Base-by-base conservation (phyloP, 2,329 filamentous ascomycete genomes). In the Bipolaris cookei region DNA sequence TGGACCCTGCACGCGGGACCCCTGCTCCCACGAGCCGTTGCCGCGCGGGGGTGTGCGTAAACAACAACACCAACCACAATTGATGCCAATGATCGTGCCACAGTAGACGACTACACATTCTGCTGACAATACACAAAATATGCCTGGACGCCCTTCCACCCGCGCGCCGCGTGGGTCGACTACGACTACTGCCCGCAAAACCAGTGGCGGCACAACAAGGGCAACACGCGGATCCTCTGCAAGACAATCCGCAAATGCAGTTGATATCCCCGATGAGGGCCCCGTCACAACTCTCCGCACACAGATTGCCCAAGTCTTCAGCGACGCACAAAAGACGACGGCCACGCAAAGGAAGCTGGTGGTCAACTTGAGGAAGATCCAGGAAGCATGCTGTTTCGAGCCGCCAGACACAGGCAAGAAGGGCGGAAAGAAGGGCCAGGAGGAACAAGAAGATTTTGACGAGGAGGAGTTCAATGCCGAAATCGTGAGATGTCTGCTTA, bases 341-440 rank as follows among this genome's bases (percentile, higher is more conserved):
- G 92, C 93, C 1, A 91, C 91, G 1, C 95, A 99, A 75, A 84
- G 94, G 58, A 98, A 98, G 74, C 84, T 97, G 0, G 89, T 90
- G 3, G 90, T 97, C 58, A 92, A 88, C 47, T 80, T 99, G 59
- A 88, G 94, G 62, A 97, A 97, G 77, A 85, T 97, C 41, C 94
- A 98, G 70, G 94, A 97, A 74, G 83, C 88, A 35, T 97, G 92
- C 79, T 85, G 82, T 62, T 86, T 84, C 49, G 84, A 87, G 59
- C 78, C 79, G 1, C 76, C 77, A 35, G 76, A 77, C 21, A 78
- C 78, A 23, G 85, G 83, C 61, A 85, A 84, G 69, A 69, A 72
- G 59, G 54, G 54, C 21, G 60, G 59, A 34, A 68, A 65, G 48
- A 82, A 77, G 65, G 59, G 30, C 14, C 77, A 81, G 10, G 80